A percentile compares a stretch with the other conserved stretches of the same genome.
phyloP scores from a whole-genome alignment of 495 filamentous ascomycete genomes.

The Trichoderma reesei region DNA sequence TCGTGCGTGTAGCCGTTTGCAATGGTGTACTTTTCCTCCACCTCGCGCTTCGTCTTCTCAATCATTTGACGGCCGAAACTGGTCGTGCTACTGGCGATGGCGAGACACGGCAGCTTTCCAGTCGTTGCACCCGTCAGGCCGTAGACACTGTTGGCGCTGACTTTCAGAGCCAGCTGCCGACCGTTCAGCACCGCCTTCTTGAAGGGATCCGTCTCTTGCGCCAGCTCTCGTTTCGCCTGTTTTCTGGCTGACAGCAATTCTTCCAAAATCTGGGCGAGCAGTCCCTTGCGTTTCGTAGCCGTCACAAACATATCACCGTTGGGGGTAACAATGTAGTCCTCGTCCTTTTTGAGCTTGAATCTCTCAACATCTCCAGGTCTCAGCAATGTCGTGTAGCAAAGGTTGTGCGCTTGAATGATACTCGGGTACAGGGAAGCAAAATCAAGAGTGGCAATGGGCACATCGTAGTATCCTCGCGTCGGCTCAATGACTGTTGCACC shows the following conservation, averaged over 20 bases:
- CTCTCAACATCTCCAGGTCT: slow-evolving; percentile 72
- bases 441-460: slow-evolving; percentile 94
- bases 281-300: slow-evolving; percentile 76
- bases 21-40: slow-evolving; percentile 79
- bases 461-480: slow-evolving; percentile 79
- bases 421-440: slow-evolving; percentile 97
- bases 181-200: slow-evolving; percentile 97
- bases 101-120: slow-evolving; percentile 89
- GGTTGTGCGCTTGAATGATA: slow-evolving; percentile 97
- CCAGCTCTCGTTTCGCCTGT: slow-evolving; percentile 83
- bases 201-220: slow-evolving; percentile 86
- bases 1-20: slow-evolving; percentile 91
- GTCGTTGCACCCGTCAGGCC: slow-evolving; percentile 93
- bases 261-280: slow-evolving; percentile 90
- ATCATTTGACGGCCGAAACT: slow-evolving; percentile 98
- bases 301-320: slow-evolving; percentile 92
- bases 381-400: slow-evolving; percentile 93
- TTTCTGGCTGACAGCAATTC: slow-evolving; percentile 84
- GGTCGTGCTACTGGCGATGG: slow-evolving; percentile 93
- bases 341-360: slow-evolving; percentile 63
- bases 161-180: slow-evolving; percentile 89
- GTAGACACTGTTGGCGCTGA: slow-evolving; percentile 97
- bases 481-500: slow-evolving; percentile 98
- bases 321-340: slow-evolving; percentile 93
- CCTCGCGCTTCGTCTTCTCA: slow-evolving; percentile 88